These are phyloP conservation scores for Russula abietina DNA, from an alignment of 768 basidiomycete genomes.

Conservation along the genomic window DNA sequence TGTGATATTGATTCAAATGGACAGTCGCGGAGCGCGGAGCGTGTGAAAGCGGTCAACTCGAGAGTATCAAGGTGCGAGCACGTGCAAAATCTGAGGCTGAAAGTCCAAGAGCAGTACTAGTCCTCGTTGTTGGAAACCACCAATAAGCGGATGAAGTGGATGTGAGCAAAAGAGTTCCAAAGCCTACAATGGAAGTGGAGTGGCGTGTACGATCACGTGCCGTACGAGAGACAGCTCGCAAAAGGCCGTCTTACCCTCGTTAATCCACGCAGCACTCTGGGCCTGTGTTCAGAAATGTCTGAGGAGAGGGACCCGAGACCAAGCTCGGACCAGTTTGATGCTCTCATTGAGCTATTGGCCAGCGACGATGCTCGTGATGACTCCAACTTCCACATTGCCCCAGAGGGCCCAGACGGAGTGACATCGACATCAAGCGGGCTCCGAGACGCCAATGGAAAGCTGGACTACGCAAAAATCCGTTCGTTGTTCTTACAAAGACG, in stretches of 20 bases:
- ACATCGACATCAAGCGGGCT: constrained; percentile 8
- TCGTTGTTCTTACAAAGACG: constrained; percentile 19
- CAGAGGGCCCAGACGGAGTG: too few relatives aligned
- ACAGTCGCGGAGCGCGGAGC: neutral
- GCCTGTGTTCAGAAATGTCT: neutral
- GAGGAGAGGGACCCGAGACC: neutral
- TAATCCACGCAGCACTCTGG: too few relatives aligned
- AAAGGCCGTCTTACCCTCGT: neutral
- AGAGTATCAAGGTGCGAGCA: neutral
- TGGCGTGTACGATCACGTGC: neutral
- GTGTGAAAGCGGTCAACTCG: neutral
- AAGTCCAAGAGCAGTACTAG: neutral
- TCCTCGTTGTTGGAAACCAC: neutral
- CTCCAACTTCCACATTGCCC: constrained; percentile 12
- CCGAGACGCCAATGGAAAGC: constrained; percentile 19
- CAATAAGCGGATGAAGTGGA: neutral
- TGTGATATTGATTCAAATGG: neutral
- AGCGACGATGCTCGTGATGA: constrained; percentile 20
- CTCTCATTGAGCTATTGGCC: constrained; percentile 25
- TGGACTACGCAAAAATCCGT: constrained; percentile 24
- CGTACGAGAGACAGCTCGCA: too few relatives aligned
- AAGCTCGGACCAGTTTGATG: constrained; percentile 21
- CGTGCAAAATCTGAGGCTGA: neutral
- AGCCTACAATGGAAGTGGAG: too few relatives aligned
- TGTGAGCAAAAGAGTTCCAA: neutral